Evolutionary conservation across 2,329 filamentous ascomycete species (phyloP), one percentile per base, ranked within the genome.

Genomic region (Aciculosporium take): DNA sequence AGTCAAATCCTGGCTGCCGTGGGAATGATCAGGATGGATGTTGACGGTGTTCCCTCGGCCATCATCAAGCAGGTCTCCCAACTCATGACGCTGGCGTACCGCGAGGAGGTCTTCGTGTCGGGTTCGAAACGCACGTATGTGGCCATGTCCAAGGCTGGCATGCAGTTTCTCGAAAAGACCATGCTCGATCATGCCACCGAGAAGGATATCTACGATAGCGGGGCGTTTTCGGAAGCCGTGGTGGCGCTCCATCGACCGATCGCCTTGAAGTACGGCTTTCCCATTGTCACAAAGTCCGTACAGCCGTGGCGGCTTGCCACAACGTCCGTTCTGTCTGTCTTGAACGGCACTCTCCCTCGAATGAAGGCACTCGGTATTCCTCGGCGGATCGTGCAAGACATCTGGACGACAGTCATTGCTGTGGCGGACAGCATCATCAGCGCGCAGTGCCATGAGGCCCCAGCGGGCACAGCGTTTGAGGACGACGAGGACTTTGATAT

Each of bases 401-500:
- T 88, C n/a, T 94, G 86, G 86, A 61, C 71, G 15, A 71, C 69
- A 7, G 72, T 87, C 39, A 72, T 82, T 12, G 66, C 65, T 8
- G 74, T 86, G 37, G 69, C 71, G 6, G 74, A 78, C 44, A 80
- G 79, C n/a, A 79, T 89, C 45, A 69, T 84, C 27, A 71, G 70
- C 18, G 82, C 82, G 3, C 72, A 79, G 39, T 76, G 74, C 40
- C 61, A 64, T 41, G 57, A 59, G 39, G 67, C 69, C 27, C 54
- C 65, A 12, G 56, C 64, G 7, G 60, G 57, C 2, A 56, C 69
- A 1, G 59, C 69, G 45, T 68, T 88, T 28, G 58, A 64, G 3
- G 66, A 68, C 7, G 89, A 98, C 53, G 80, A 96, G 60, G 60
- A 67, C 1, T 93, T 93, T 52, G 91, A 98, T 56, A 82, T 94